Conservation (phyloP, 2,329 filamentous ascomycete genomes). For the Fusarium sp. region DNA sequence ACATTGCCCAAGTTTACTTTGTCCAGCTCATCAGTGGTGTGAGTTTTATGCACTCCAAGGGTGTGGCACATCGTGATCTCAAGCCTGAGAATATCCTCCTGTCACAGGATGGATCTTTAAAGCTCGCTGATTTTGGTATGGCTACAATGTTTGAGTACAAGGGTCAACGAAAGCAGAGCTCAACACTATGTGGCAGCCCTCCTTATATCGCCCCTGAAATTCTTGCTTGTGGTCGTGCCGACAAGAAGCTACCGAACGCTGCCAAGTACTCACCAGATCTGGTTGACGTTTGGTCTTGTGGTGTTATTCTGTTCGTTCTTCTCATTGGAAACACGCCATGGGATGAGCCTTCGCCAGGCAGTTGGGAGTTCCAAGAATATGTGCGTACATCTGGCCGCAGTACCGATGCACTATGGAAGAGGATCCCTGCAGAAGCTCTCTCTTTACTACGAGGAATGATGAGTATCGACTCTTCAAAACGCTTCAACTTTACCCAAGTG, state of each 20-base stretch:
- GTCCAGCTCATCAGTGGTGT: conserved; percentile 90
- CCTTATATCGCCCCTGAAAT: conserved; percentile 99
- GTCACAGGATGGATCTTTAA: conserved; percentile 84
- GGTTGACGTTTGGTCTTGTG: conserved; percentile 96
- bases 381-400: conserved; percentile 82
- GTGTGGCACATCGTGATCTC: conserved; percentile 90
- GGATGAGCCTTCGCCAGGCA: conserved; percentile 88
- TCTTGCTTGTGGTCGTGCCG: conserved; percentile 62
- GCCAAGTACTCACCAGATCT: conserved; percentile 79
- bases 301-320: conserved; percentile 96
- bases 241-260: conserved; percentile 61
- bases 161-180: conserved; percentile 82
- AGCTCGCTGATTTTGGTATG: conserved; percentile 96
- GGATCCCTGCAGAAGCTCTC: conserved; percentile 77
- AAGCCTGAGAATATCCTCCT: conserved; percentile 97
- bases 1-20: conserved; percentile 97
- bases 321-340: conserved; percentile 97
- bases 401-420: conserved; percentile 85
- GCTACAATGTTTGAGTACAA: conserved; percentile 94
- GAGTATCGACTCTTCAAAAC: conserved; percentile 76
- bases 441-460: conserved; percentile 95
- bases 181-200: conserved; percentile 93
- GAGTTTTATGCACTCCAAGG: conserved; percentile 95
- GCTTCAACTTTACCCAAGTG: conserved; percentile 89
- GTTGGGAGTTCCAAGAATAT: conserved; percentile 94